Evolutionary conservation across 2,329 filamentous ascomycete genomes (phyloP).

Genomic region (Orbilia ellipsospora): DNA sequence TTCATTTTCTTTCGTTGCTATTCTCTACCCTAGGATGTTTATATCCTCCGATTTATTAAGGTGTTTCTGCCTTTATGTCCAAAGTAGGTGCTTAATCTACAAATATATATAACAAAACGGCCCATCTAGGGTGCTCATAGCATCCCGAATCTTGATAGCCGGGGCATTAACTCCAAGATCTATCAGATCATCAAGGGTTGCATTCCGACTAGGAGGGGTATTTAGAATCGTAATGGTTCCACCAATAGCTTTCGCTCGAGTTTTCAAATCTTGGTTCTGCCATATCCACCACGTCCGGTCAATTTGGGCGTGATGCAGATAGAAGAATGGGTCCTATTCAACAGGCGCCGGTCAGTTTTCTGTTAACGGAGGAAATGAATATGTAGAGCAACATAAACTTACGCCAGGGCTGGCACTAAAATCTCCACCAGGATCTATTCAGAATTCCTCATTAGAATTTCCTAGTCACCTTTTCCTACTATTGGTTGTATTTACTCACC

Average conservation of each 20-base stretch:
- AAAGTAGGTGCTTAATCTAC: not conserved
- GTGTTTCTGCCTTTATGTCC: too few species aligned
- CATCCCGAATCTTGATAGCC: constrained; percentile 59
- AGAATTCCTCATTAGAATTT: constrained; percentile 6
- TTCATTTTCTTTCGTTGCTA: not conserved
- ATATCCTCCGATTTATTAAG: too few species aligned
- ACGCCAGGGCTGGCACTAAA: constrained; percentile 63
- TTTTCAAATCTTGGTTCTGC: constrained; percentile 65
- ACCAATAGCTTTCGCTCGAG: constrained; percentile 61
- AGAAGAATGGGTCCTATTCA: constrained; percentile 64
- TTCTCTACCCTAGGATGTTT: not conserved
- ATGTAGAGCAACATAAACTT: not conserved
- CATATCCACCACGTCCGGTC: constrained; percentile 67
- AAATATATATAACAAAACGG: constrained; percentile 66
- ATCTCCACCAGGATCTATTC: constrained; percentile 64
- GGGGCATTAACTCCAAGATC: constrained; percentile 60
- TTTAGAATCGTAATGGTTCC: constrained; percentile 65
- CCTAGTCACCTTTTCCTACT: too few species aligned
- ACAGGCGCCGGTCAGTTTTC: too few species aligned
- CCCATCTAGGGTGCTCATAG: constrained; percentile 63
- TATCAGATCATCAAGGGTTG: constrained; percentile 63
- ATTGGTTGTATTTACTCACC: constrained; percentile 54
- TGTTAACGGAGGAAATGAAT: not conserved
- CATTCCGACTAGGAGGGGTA: constrained; percentile 63
- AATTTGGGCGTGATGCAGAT: constrained; percentile 65